A percentile compares a stretch with the other conserved stretches of the same genome.
Conservation (phyloP, 495 filamentous ascomycete genomes). For the Penicillium macrosclerotiorum region DNA sequence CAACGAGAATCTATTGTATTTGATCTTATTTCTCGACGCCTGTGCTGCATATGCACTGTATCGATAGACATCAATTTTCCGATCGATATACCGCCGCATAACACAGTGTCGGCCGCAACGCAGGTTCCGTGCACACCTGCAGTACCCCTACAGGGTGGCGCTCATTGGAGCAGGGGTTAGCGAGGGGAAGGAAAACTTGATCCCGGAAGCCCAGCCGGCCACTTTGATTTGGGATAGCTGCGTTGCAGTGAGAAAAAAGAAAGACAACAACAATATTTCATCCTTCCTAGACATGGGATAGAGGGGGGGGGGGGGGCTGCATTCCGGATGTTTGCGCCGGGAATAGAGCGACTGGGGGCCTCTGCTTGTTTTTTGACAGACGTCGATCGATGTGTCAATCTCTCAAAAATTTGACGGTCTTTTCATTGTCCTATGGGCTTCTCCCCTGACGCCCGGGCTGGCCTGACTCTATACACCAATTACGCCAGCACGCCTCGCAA, state of each 20-base stretch:
- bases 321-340: too few species aligned
- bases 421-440: conserved; percentile 9
- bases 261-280: too few species aligned
- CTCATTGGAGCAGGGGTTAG: neutral
- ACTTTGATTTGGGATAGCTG: conserved; percentile 1
- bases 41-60: too few species aligned
- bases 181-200: too few species aligned
- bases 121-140: conserved; percentile 2
- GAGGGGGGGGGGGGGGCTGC: too few species aligned
- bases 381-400: conserved; percentile 16
- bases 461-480: too few species aligned
- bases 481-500: too few species aligned
- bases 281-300: too few species aligned
- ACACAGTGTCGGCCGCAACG: neutral
- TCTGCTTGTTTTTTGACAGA: conserved; percentile 10
- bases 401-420: conserved; percentile 11
- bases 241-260: conserved; percentile 7
- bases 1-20: too few species aligned
- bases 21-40: too few species aligned
- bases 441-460: too few species aligned
- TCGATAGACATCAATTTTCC: neutral
- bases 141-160: conserved; percentile 7
- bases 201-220: neutral
- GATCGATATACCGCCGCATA: neutral
- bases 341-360: conserved; percentile 1